Evolutionary conservation across 2,329 filamentous ascomycete species (phyloP).

Genomic region (Didymosphaeria variabile): DNA sequence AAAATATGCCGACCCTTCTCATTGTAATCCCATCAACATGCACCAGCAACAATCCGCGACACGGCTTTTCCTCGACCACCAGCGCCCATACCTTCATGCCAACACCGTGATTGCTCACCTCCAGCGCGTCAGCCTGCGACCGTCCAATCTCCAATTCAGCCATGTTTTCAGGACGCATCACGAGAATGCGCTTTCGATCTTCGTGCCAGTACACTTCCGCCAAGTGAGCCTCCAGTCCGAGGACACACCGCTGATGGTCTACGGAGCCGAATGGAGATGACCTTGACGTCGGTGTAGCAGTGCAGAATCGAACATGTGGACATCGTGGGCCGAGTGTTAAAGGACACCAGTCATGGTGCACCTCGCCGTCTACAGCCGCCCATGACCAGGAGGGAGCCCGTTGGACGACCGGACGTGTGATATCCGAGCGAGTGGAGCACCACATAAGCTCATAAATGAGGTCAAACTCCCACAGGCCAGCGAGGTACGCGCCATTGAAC

Average conservation of each 20-base stretch:
- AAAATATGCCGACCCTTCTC: conserved; percentile 22
- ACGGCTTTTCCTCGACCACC: conserved; percentile 9
- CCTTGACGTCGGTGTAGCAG: conserved; percentile 13
- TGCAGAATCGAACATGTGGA: conserved; percentile 8
- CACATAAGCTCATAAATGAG: conserved; percentile 24
- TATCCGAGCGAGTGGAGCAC: conserved; percentile 23
- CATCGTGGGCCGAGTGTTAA: background rate
- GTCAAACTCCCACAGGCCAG: conserved; percentile 21
- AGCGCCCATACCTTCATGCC: conserved; percentile 13
- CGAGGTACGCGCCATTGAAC: conserved; percentile 19
- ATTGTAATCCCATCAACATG: conserved; percentile 11
- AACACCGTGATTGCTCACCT: background rate
- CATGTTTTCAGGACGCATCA: background rate
- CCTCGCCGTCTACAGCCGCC: conserved; percentile 23
- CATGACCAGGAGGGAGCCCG: conserved; percentile 27
- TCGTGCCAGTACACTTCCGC: conserved; percentile 14
- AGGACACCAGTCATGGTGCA: conserved; percentile 20
- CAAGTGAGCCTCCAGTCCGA: conserved; percentile 19
- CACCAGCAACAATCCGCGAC: conserved; percentile 19
- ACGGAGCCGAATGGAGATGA: conserved; percentile 22
- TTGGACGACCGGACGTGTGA: conserved; percentile 19
- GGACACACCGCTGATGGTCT: conserved; percentile 12
- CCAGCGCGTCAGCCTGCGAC: conserved; percentile 5
- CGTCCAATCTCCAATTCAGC: background rate
- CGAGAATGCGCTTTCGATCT: background rate